phyloP scores from a whole-genome alignment of 2,329 filamentous ascomycete species.

The Verticillium longisporum region DNA sequence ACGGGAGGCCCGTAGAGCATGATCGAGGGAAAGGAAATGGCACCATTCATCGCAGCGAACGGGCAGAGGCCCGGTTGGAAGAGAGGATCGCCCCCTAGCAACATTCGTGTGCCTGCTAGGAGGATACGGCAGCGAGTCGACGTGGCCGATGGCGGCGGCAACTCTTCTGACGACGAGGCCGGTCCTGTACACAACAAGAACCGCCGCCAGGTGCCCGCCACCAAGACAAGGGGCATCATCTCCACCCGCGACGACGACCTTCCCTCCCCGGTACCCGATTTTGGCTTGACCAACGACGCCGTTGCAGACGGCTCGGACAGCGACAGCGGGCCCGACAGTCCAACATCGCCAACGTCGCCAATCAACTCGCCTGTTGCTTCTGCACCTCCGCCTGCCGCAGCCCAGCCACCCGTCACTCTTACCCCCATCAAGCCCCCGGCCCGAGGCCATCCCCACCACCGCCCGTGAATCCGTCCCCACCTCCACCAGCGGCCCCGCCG shows the following conservation, averaged over 20 bases:
- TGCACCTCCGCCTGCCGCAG: slow-evolving; percentile 2
- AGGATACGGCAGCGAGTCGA: not conserved
- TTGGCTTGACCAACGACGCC: not conserved
- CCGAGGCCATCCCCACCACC: not conserved
- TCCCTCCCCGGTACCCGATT: not conserved
- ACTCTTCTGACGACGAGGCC: slow-evolving; percentile 1
- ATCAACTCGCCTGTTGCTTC: slow-evolving; percentile 5
- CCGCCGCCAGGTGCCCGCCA: not conserved
- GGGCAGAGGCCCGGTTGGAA: not conserved
- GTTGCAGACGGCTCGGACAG: slow-evolving; percentile 6
- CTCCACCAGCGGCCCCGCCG: not conserved
- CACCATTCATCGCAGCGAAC: not conserved
- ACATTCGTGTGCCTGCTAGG: not conserved
- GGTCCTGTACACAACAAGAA: not conserved
- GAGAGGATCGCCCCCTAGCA: not conserved
- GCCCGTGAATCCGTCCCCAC: not conserved
- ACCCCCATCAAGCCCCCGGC: not conserved
- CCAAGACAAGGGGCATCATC: not conserved
- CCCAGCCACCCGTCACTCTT: not conserved
- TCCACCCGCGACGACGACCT: not conserved
- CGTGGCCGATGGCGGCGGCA: not conserved
- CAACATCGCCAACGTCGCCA: not conserved
- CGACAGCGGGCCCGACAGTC: slow-evolving; percentile 6
- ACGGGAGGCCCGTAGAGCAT: not conserved
- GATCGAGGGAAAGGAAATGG: slow-evolving; percentile 1